A percentile compares a stretch with the other conserved stretches of the same genome.
Evolutionary conservation across 495 filamentous ascomycete species (phyloP).

Genomic region (Penicillium tannophilum): DNA sequence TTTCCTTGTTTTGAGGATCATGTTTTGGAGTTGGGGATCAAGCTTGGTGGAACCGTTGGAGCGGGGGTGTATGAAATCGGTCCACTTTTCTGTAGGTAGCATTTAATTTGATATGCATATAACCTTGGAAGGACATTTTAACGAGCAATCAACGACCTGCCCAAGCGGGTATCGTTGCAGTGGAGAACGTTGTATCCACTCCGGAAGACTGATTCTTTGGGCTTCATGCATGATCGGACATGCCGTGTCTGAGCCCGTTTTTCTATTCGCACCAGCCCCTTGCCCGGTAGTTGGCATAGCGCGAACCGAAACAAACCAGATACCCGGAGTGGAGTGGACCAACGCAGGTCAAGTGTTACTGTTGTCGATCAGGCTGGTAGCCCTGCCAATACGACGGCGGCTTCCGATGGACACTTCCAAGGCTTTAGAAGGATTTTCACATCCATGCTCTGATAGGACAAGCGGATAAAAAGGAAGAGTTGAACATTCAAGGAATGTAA

Average conservation of each 20-base stretch:
- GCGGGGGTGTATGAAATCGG: conserved; percentile 1
- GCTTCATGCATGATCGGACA: conserved; percentile 27
- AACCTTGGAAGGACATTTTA: neutral
- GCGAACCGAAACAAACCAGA: conserved; percentile 4
- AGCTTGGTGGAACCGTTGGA: neutral
- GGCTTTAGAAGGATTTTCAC: neutral
- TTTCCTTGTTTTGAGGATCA: neutral
- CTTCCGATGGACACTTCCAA: neutral
- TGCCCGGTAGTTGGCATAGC: neutral
- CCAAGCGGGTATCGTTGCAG: conserved; percentile 12
- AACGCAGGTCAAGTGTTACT: conserved; percentile 15
- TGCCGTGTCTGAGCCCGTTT: conserved; percentile 23
- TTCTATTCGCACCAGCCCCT: conserved; percentile 4
- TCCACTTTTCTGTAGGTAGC: conserved; percentile 1
- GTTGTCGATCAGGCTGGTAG: conserved; percentile 2
- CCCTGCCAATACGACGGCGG: neutral
- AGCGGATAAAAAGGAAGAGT: neutral
- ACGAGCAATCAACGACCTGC: conserved; percentile 13
- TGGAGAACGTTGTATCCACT: conserved; percentile 9
- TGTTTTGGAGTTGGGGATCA: conserved; percentile 1
- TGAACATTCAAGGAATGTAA: neutral
- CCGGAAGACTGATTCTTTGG: conserved; percentile 8
- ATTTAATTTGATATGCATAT: conserved; percentile 3
- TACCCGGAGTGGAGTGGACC: conserved; percentile 3
- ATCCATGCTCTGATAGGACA: conserved; percentile 10